Percentiles rank a stretch among this genome's conserved stretches.
These are phyloP conservation scores for Pythium brachiatum DNA, from an alignment of 352 stramenopile genomes.

Conservation along the genomic window DNA sequence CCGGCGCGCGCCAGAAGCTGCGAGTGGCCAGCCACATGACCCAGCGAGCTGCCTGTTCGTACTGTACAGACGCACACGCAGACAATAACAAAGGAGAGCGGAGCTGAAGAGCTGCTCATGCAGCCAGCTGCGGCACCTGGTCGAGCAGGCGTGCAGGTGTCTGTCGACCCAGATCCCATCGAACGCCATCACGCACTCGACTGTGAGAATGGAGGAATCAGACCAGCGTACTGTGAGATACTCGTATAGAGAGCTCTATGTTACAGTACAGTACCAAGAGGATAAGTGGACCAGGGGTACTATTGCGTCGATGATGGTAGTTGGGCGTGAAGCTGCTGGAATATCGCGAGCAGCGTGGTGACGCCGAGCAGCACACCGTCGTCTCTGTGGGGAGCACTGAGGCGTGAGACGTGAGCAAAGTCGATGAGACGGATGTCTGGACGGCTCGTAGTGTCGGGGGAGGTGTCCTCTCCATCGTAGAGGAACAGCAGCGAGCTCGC, in stretches of 20 bases:
- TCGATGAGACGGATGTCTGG: conserved; percentile 80
- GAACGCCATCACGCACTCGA: too few relatives aligned
- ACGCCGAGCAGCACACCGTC: conserved; percentile 63
- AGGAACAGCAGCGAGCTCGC: conserved; percentile 94
- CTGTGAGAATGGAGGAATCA: not conserved
- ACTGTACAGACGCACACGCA: too few relatives aligned
- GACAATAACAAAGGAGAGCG: too few relatives aligned
- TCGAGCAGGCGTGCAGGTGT: too few relatives aligned
- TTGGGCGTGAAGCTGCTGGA: conserved; percentile 38
- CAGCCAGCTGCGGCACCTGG: too few relatives aligned
- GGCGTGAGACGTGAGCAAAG: conserved; percentile 64
- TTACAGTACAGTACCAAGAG: too few relatives aligned
- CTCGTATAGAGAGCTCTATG: not conserved
- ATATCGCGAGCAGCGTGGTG: conserved; percentile 45
- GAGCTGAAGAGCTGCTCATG: too few relatives aligned
- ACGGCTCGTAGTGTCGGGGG: not conserved
- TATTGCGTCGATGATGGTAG: not conserved
- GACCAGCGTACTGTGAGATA: not conserved
- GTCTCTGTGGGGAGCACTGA: conserved; percentile 31
- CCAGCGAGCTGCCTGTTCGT: too few relatives aligned
- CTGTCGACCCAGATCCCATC: not conserved
- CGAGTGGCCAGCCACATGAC: too few relatives aligned
- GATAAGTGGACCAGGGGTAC: not conserved
- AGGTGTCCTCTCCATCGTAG: conserved; percentile 72
- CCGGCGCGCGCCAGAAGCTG: not conserved